Conservation (phyloP, 331 rosid genomes). For the Quercus tomentella region DNA sequence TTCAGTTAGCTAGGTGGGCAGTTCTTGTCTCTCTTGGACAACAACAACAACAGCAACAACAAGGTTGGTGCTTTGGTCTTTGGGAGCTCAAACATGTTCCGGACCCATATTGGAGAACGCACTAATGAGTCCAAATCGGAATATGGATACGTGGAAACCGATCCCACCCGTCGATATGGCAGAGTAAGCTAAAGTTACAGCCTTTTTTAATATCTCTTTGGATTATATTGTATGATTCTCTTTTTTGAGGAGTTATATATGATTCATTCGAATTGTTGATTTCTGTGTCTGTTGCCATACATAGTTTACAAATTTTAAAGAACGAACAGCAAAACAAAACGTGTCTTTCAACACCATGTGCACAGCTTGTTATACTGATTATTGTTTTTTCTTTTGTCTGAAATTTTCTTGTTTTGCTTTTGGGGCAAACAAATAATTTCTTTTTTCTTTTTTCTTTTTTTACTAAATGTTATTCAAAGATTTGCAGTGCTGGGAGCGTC, state of each 20-base stretch:
- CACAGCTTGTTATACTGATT: too few relatives aligned
- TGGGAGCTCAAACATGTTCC: conserved; percentile 31
- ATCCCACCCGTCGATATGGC: conserved; percentile 75
- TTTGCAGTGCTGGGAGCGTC: not conserved
- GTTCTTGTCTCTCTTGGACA: not conserved
- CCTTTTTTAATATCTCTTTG: not conserved
- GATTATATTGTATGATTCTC: not conserved
- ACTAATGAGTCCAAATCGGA: conserved; percentile 25
- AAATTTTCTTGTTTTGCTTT: too few relatives aligned
- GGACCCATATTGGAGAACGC: conserved; percentile 15
- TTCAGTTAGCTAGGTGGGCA: not conserved
- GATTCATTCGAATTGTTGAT: not conserved
- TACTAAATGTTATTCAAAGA: not conserved
- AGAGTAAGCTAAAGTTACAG: conserved; percentile 47
- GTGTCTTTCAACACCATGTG: too few relatives aligned
- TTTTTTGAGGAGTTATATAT: not conserved
- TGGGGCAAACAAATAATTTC: not conserved
- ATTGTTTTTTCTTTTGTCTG: too few relatives aligned
- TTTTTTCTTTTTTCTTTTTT: not conserved
- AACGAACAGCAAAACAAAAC: too few relatives aligned
- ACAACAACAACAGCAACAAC: not conserved
- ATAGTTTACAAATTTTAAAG: too few relatives aligned
- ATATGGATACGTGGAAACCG: conserved; percentile 55
- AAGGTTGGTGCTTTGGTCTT: not conserved
- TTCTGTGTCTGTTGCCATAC: not conserved